Conservation (phyloP, 2,329 filamentous ascomycete genomes). For the Aspergillus spinulosporus region DNA sequence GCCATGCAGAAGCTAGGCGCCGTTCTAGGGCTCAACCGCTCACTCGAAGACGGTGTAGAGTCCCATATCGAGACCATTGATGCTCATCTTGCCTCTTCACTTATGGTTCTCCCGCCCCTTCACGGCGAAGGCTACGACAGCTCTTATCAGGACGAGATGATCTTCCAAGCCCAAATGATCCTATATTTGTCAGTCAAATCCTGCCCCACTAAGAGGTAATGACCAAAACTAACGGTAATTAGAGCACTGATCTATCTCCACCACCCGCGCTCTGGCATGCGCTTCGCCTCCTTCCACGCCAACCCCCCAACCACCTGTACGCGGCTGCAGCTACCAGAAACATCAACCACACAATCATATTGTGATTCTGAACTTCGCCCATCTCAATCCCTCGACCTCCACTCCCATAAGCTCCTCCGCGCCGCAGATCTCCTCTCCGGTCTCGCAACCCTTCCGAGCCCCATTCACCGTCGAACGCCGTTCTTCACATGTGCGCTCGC, state of each 20-base stretch:
- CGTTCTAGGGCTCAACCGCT: constrained; percentile 54
- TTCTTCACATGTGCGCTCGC: constrained; percentile 78
- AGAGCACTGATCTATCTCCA: constrained; percentile 66
- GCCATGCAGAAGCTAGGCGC: constrained; percentile 71
- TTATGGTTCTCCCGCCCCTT: constrained; percentile 66
- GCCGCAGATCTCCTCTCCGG: constrained; percentile 74
- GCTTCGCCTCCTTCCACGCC: constrained; percentile 25
- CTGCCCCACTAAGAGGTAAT: neutral
- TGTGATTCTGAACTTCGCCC: neutral
- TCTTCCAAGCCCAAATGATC: constrained; percentile 34
- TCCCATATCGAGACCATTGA: constrained; percentile 53
- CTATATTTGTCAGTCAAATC: constrained; percentile 26
- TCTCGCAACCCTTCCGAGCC: constrained; percentile 57
- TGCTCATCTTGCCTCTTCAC: constrained; percentile 58
- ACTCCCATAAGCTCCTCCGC: constrained; percentile 76
- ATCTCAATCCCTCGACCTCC: constrained; percentile 33
- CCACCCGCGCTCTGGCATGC: constrained; percentile 69
- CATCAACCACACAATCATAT: neutral
- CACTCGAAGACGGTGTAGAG: constrained; percentile 24
- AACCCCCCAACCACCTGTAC: constrained; percentile 20
- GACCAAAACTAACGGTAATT: neutral
- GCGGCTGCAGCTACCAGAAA: constrained; percentile 8
- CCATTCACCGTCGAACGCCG: constrained; percentile 68
- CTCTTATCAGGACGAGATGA: constrained; percentile 66
- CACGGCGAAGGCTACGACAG: constrained; percentile 66